Evolutionary conservation across 2,329 filamentous ascomycete species (phyloP).

Genomic region (Aspergillus eucalypticola): DNA sequence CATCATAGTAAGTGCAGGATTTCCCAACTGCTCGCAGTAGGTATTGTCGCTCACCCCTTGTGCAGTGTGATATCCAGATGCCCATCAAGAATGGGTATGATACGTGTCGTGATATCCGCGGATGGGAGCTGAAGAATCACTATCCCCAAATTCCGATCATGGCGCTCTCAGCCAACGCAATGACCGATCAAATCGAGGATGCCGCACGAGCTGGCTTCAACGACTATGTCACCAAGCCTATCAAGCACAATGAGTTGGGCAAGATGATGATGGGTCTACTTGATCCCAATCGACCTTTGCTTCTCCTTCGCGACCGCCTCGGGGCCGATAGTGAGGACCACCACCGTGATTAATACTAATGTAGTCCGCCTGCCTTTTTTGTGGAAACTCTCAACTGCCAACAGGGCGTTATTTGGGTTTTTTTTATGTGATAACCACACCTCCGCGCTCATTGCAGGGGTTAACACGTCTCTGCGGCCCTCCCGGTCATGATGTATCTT

Average conservation of each 20-base stretch:
- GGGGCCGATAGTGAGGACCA: constrained; percentile 23
- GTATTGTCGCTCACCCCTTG: background rate
- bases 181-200: constrained; percentile 52
- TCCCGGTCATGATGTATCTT: constrained; percentile 15
- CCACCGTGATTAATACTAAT: constrained; percentile 17
- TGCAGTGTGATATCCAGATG: constrained; percentile 53
- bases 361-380: background rate
- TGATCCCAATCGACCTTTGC: constrained; percentile 43
- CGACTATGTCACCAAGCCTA: constrained; percentile 53
- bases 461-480: background rate
- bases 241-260: constrained; percentile 51
- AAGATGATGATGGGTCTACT: constrained; percentile 53
- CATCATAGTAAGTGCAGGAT: constrained; percentile 45
- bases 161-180: constrained; percentile 52
- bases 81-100: constrained; percentile 53
- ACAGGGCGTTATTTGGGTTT: background rate
- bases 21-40: background rate
- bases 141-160: constrained; percentile 52
- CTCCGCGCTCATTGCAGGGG: background rate
- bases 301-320: constrained; percentile 45
- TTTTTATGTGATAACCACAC: background rate
- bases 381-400: background rate
- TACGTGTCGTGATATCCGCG: constrained; percentile 49
- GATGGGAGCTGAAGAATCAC: constrained; percentile 48
- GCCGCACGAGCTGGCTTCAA: constrained; percentile 51